These are phyloP conservation scores for Lentinula aciculospora DNA, from an alignment of 768 basidiomycete species.

Conservation along the genomic window DNA sequence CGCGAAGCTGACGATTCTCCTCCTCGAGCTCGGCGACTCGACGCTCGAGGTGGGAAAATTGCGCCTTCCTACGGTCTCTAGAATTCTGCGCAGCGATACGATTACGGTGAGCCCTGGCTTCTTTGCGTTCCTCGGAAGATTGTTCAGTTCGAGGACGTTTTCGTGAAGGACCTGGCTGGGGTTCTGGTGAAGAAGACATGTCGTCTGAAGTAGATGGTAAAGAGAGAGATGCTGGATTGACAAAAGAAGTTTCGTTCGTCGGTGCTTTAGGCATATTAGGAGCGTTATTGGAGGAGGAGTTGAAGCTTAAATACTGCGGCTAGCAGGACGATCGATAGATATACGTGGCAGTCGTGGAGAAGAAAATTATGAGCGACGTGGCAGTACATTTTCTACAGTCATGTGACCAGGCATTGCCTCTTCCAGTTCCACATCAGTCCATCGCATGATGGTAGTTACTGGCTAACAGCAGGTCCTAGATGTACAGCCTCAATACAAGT, in stretches of 20 bases:
- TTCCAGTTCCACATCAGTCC: too few relatives aligned
- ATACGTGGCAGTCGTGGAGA: slow-evolving; percentile 14
- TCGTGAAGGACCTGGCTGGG: slow-evolving; percentile 48
- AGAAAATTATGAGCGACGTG: background rate
- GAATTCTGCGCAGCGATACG: slow-evolving; percentile 92
- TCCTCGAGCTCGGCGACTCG: slow-evolving; percentile 72
- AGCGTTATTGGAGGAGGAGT: background rate
- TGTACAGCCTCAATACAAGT: too few relatives aligned
- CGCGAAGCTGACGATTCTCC: slow-evolving; percentile 73
- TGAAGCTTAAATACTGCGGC: slow-evolving; percentile 8
- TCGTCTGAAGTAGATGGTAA: slow-evolving; percentile 27
- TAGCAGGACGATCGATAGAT: slow-evolving; percentile 10
- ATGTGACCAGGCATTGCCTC: background rate
- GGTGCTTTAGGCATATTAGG: slow-evolving; percentile 9
- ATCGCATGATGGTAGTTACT: too few relatives aligned
- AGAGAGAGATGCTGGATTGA: slow-evolving; percentile 33
- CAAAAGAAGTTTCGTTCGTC: slow-evolving; percentile 16
- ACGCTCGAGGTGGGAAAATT: slow-evolving; percentile 63
- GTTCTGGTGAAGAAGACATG: slow-evolving; percentile 18
- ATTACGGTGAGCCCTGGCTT: slow-evolving; percentile 87
- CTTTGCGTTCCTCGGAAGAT: slow-evolving; percentile 73
- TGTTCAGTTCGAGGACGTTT: slow-evolving; percentile 67
- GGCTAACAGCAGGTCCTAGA: too few relatives aligned
- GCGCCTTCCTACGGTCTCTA: slow-evolving; percentile 84
- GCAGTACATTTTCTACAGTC: background rate